Evolutionary conservation across 257 asterid species (phyloP).

Genomic region (Nicotiana benthamiana): DNA sequence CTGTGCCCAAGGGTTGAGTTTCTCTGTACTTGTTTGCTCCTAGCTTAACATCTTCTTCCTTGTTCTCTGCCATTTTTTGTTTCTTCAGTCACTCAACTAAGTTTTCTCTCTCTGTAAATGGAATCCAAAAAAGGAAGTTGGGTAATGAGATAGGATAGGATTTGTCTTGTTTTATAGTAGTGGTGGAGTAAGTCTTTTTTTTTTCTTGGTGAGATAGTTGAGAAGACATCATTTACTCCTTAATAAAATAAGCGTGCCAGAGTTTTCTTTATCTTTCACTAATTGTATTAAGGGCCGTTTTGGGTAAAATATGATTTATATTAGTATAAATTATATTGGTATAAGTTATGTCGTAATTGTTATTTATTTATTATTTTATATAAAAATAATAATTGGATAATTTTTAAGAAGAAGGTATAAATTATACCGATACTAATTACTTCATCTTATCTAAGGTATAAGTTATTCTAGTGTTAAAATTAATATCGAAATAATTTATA

Average conservation of each 20-base stretch:
- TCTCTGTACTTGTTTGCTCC: conserved; percentile 46
- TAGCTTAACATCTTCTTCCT: conserved; percentile 40
- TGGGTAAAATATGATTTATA: too few species aligned
- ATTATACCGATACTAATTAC: too few species aligned
- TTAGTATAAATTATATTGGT: too few species aligned
- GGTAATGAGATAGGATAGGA: background rate
- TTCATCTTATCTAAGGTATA: too few species aligned
- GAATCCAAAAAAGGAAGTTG: background rate
- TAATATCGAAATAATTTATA: too few species aligned
- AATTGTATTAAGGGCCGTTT: background rate
- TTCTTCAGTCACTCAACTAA: background rate
- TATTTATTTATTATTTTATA: too few species aligned
- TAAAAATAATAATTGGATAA: too few species aligned
- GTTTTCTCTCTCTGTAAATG: background rate
- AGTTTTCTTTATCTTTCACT: background rate
- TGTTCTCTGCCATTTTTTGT: conserved; percentile 40
- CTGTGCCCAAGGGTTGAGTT: conserved; percentile 39
- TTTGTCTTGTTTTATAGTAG: conserved; percentile 7
- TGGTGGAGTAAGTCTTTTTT: too few species aligned
- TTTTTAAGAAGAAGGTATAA: too few species aligned
- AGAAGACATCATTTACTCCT: background rate
- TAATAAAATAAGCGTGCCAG: background rate
- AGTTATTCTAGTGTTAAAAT: too few species aligned
- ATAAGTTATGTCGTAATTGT: too few species aligned
- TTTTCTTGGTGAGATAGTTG: too few species aligned